Conservation (phyloP, 1,139 yeast species). For the Trichomonascaceae sp. region DNA sequence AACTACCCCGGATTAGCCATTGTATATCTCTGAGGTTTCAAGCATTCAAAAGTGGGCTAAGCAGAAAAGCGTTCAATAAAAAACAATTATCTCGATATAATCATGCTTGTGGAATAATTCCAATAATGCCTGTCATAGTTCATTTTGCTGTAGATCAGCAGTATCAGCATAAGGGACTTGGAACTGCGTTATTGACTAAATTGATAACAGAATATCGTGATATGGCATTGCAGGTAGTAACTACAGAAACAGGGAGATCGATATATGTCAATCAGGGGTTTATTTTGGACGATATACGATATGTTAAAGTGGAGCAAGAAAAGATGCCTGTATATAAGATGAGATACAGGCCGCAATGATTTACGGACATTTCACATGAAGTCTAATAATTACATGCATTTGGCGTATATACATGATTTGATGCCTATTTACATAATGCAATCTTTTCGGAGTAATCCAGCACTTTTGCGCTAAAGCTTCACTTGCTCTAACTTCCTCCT, state of each 20-base stretch:
- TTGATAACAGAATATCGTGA: slow-evolving; percentile 43
- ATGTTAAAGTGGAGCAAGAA: neutral
- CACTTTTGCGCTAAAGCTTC: neutral
- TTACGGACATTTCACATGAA: neutral
- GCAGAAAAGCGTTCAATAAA: neutral
- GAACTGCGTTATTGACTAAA: slow-evolving; percentile 8
- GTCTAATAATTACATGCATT: neutral
- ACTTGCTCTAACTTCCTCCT: neutral
- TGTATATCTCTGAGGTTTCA: neutral
- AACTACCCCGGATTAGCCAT: neutral
- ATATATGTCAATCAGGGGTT: neutral
- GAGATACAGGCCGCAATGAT: neutral
- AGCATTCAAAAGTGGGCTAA: neutral
- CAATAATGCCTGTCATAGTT: neutral
- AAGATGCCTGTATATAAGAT: neutral
- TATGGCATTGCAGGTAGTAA: slow-evolving; percentile 4
- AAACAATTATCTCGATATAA: slow-evolving; percentile 1
- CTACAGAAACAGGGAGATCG: neutral
- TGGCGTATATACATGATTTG: neutral
- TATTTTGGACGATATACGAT: slow-evolving; percentile 1
- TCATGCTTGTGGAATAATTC: slow-evolving; percentile 2
- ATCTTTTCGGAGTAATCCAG: neutral
- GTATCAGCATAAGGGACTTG: slow-evolving; percentile 12
- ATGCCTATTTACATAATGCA: neutral
- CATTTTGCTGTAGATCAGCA: slow-evolving; percentile 14